Conservation (phyloP, 2,329 filamentous ascomycete genomes). For the Xylogone sp. region DNA sequence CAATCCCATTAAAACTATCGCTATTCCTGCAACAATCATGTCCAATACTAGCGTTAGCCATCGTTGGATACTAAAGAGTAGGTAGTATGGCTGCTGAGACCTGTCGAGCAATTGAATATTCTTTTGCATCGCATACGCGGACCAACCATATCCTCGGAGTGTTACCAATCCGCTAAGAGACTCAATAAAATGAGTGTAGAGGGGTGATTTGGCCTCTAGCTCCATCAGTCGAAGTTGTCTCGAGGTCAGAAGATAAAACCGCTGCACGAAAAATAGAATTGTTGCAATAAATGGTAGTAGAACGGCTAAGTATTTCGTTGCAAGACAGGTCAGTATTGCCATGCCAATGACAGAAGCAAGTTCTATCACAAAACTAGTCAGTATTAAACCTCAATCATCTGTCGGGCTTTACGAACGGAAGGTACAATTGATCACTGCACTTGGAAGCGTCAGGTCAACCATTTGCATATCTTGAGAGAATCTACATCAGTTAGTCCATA, state of each 20-base stretch:
- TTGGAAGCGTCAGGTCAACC: constrained; percentile 10
- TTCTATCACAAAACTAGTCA: not conserved
- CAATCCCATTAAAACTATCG: constrained; percentile 24
- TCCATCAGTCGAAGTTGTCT: constrained; percentile 43
- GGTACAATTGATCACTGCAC: not conserved
- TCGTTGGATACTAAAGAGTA: constrained; percentile 39
- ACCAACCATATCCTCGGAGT: constrained; percentile 42
- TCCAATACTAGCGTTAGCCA: constrained; percentile 43
- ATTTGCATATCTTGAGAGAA: constrained; percentile 13
- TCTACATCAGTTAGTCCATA: not conserved
- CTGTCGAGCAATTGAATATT: constrained; percentile 29
- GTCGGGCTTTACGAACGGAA: not conserved
- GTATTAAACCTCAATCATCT: not conserved
- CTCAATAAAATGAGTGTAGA: constrained; percentile 42
- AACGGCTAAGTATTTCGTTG: constrained; percentile 8
- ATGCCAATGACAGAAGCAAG: not conserved
- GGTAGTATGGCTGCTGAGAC: constrained; percentile 42
- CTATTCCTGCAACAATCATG: constrained; percentile 33
- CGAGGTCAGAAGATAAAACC: constrained; percentile 40
- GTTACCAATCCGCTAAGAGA: constrained; percentile 37
- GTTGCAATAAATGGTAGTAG: constrained; percentile 7
- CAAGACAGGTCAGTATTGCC: constrained; percentile 6
- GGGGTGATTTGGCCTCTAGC: constrained; percentile 35
- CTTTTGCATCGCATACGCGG: not conserved
- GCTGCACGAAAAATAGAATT: constrained; percentile 26